Conservation (phyloP, 2,329 filamentous ascomycete genomes). For the Ustilaginoidea virens region DNA sequence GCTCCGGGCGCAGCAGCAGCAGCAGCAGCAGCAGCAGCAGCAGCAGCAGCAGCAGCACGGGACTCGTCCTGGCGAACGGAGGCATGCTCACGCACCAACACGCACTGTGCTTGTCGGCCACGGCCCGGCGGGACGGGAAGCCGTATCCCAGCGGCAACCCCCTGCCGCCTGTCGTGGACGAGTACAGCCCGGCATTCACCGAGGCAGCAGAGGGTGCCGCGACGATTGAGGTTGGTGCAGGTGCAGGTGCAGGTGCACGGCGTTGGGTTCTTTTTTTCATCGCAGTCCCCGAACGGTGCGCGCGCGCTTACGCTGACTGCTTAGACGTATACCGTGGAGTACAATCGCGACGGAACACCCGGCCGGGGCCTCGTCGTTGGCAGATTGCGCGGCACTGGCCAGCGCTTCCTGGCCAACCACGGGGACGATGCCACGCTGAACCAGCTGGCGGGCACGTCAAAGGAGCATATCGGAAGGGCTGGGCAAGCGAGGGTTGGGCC, state of each 20-base stretch:
- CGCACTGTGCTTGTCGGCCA: slow-evolving; percentile 38
- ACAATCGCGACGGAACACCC: slow-evolving; percentile 9
- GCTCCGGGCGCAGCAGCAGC: slow-evolving; percentile 25
- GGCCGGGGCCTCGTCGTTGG: slow-evolving; percentile 11
- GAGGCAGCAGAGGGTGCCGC: slow-evolving; percentile 10
- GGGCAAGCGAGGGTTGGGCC: slow-evolving; percentile 4
- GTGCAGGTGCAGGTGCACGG: no score
- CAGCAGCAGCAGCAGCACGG: slow-evolving; percentile 28
- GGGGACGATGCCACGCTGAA: slow-evolving; percentile 9
- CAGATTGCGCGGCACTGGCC: slow-evolving; percentile 6
- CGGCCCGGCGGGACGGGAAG: slow-evolving; percentile 13
- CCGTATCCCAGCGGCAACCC: slow-evolving; percentile 8
- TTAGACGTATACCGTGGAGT: slow-evolving; percentile 17
- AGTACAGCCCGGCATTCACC: slow-evolving; percentile 7
- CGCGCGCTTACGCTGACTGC: no score
- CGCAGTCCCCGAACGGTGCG: no score
- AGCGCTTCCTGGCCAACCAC: slow-evolving; percentile 14
- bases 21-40: slow-evolving; percentile 26
- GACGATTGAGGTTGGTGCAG: slow-evolving; percentile 13
- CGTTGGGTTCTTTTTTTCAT: no score
- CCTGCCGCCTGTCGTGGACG: slow-evolving; percentile 4
- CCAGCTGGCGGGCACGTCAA: slow-evolving; percentile 3
- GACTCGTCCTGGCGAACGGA: slow-evolving; percentile 49
- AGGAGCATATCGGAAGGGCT: slow-evolving; percentile 10
- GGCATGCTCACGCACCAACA: slow-evolving; percentile 52